Conservation (phyloP, 2,329 filamentous ascomycete genomes). For the Trichoderma aggressivum region DNA sequence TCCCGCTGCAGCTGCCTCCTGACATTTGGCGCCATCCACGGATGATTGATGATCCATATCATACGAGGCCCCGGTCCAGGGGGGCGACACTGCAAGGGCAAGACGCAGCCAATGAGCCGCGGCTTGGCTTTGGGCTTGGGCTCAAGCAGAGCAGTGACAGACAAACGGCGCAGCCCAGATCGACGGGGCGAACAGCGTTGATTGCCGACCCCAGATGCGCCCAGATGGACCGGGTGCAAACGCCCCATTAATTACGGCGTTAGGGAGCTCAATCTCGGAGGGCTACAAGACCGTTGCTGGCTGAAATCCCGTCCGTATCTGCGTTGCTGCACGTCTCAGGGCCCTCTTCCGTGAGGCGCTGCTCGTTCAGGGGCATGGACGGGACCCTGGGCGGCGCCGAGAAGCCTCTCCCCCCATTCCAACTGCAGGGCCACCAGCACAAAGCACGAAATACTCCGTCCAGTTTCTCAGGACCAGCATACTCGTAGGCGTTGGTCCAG, state of each 20-base stretch:
- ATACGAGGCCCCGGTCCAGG: conserved; percentile 3
- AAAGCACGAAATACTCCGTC: background rate
- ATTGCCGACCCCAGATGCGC: conserved; percentile 16
- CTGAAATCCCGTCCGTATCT: background rate
- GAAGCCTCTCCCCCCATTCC: background rate
- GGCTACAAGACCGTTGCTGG: background rate
- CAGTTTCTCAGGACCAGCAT: background rate
- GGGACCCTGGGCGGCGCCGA: background rate
- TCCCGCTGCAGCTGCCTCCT: background rate
- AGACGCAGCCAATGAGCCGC: background rate
- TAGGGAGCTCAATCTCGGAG: background rate
- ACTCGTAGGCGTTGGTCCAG: background rate
- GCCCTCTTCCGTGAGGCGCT: background rate
- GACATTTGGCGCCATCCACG: background rate
- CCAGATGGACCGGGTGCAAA: background rate
- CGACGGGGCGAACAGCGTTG: conserved; percentile 4
- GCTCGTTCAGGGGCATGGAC: conserved; percentile 6
- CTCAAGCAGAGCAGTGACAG: background rate
- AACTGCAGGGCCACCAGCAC: background rate
- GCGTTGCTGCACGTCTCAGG: background rate
- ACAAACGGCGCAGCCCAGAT: conserved; percentile 9
- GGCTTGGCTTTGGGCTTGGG: background rate
- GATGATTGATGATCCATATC: conserved; percentile 15
- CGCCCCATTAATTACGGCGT: conserved; percentile 10
- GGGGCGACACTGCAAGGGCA: background rate